phyloP scores from a whole-genome alignment of 1,284 basidiomycete species.

The Leccinum insolens region DNA sequence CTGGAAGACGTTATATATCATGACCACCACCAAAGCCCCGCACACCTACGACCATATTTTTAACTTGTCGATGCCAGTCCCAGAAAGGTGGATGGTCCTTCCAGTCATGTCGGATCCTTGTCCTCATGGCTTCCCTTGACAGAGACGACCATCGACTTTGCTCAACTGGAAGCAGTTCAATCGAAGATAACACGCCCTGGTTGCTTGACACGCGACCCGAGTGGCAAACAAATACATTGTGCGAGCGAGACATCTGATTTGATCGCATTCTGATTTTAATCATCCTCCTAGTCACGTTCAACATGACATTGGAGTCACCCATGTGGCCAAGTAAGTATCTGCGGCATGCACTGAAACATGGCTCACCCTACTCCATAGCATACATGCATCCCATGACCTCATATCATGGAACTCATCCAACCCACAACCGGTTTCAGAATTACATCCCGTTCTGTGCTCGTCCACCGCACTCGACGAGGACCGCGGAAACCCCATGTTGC shows the following conservation, averaged over 20 bases:
- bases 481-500: no score
- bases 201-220: no score
- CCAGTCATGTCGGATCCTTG: no score
- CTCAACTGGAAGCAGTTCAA: no score
- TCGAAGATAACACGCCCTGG: no score
- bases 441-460: neutral
- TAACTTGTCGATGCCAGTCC: no score
- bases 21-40: no score
- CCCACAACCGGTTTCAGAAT: neutral
- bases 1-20: neutral
- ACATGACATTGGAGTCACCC: neutral
- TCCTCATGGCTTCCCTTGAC: no score
- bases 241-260: neutral
- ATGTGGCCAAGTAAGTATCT: neutral
- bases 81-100: no score
- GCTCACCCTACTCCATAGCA: slow-evolving; percentile 1
- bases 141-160: no score
- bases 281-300: neutral
- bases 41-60: no score
- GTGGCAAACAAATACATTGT: no score
- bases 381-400: neutral
- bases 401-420: neutral
- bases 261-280: neutral
- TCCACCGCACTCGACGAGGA: neutral
- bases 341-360: neutral